phyloP scores from a whole-genome alignment of 2,329 filamentous ascomycete genomes.

The Monilinia vaccinii-corymbosi region DNA sequence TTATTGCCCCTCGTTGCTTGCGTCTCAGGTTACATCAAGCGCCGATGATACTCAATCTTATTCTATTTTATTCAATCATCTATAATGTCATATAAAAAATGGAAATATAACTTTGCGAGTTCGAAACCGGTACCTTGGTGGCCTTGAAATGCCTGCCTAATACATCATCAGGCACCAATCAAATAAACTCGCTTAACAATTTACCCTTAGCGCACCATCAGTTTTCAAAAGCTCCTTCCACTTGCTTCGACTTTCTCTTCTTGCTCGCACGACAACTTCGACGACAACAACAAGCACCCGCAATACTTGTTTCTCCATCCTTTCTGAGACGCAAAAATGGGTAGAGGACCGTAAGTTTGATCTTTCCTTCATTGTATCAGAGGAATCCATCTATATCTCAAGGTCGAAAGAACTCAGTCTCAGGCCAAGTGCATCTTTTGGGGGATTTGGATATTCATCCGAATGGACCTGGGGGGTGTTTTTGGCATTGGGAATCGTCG shows the following conservation, averaged over 20 bases:
- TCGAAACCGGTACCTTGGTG: too few species aligned
- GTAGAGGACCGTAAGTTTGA: constrained; percentile 36
- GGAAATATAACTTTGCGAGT: too few species aligned
- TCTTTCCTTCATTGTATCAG: neutral
- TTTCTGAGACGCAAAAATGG: constrained; percentile 33
- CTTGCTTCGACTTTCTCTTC: neutral
- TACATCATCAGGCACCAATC: neutral
- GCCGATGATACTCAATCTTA: too few species aligned
- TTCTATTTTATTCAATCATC: too few species aligned
- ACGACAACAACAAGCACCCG: constrained; percentile 10
- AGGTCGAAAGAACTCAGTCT: neutral
- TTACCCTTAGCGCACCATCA: constrained; percentile 3
- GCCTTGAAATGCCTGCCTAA: neutral
- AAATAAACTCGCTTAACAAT: neutral
- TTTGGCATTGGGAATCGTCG: neutral
- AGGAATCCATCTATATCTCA: neutral
- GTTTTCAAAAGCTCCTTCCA: neutral
- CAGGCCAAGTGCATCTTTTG: neutral
- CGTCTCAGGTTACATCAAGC: too few species aligned
- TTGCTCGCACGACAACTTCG: constrained; percentile 7
- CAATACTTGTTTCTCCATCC: constrained; percentile 10
- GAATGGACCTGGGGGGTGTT: too few species aligned
- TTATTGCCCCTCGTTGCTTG: neutral
- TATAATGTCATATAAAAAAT: too few species aligned
- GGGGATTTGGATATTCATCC: neutral